Percentiles rank a stretch among this genome's conserved stretches.
These are phyloP conservation scores for Mortierella alpina DNA, from an alignment of 192 early-diverging fungal species.

Conservation along the genomic window DNA sequence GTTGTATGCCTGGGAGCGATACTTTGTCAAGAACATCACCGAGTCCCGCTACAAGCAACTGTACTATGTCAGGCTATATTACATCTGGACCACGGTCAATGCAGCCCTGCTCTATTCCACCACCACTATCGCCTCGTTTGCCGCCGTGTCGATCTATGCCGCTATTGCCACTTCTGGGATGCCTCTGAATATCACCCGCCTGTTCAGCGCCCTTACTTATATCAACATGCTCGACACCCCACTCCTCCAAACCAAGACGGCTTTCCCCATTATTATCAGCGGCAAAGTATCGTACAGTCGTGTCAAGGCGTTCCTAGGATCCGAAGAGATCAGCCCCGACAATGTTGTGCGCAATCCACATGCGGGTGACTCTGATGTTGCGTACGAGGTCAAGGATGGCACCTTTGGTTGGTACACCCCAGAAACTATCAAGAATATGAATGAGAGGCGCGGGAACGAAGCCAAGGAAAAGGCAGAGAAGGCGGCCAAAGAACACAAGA, in stretches of 20 bases:
- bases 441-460: constrained; percentile 18
- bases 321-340: constrained; percentile 72
- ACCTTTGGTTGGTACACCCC: constrained; percentile 21
- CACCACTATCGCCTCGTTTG: constrained; percentile 64
- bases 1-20: constrained; percentile 80
- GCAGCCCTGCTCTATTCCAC: background rate
- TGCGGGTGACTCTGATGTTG: background rate
- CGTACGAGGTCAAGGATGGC: constrained; percentile 9
- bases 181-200: constrained; percentile 62
- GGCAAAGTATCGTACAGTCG: constrained; percentile 73
- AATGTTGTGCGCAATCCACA: constrained; percentile 57
- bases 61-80: constrained; percentile 63
- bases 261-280: constrained; percentile 70
- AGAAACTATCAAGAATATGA: constrained; percentile 17
- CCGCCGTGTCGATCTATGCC: constrained; percentile 70
- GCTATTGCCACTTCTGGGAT: constrained; percentile 50
- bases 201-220: constrained; percentile 78
- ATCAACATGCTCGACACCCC: constrained; percentile 83
- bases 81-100: constrained; percentile 55
- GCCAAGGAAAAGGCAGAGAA: constrained; percentile 17
- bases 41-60: constrained; percentile 64
- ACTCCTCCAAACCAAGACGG: constrained; percentile 67
- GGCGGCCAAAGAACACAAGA: constrained; percentile 8
- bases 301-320: constrained; percentile 67
- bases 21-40: constrained; percentile 62